These are phyloP conservation scores for Dendrocalamus latiflorus DNA, from an alignment of 202 grass and related monocot species.

Conservation along the genomic window DNA sequence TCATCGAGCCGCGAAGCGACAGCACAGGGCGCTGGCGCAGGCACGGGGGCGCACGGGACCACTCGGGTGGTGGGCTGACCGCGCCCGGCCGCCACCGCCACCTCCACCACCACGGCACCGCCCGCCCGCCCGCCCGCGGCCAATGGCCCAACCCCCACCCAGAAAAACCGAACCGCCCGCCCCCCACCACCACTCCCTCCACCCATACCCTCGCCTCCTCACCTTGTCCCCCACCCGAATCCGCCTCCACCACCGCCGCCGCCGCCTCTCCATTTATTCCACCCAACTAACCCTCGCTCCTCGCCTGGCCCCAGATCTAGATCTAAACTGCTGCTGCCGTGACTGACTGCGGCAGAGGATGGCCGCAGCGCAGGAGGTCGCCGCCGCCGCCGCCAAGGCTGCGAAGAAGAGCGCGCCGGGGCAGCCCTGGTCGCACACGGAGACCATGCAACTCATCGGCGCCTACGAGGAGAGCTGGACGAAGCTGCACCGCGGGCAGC, in stretches of 20 bases:
- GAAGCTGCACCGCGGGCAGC: conserved; percentile 66
- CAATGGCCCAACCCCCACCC: conserved; percentile 31
- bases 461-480: conserved; percentile 85
- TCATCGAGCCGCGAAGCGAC: too few species aligned
- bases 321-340: not conserved
- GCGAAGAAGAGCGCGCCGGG: conserved; percentile 65
- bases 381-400: too few species aligned
- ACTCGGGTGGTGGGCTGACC: not conserved
- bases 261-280: too few species aligned
- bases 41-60: conserved; percentile 19
- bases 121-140: conserved; percentile 14
- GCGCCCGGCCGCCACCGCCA: conserved; percentile 31
- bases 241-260: too few species aligned
- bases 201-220: conserved; percentile 9
- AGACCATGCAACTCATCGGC: conserved; percentile 86
- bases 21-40: not conserved
- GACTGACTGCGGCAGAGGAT: not conserved
- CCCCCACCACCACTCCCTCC: conserved; percentile 5
- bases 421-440: conserved; percentile 74
- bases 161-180: conserved; percentile 39
- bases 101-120: conserved; percentile 25
- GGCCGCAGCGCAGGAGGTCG: conserved; percentile 29
- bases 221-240: conserved; percentile 46
- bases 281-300: too few species aligned
- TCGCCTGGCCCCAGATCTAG: too few species aligned